A percentile compares a stretch with the other conserved stretches of the same genome.
Conservation (phyloP, 2,329 filamentous ascomycete species). For the Xylariaceae sp. region DNA sequence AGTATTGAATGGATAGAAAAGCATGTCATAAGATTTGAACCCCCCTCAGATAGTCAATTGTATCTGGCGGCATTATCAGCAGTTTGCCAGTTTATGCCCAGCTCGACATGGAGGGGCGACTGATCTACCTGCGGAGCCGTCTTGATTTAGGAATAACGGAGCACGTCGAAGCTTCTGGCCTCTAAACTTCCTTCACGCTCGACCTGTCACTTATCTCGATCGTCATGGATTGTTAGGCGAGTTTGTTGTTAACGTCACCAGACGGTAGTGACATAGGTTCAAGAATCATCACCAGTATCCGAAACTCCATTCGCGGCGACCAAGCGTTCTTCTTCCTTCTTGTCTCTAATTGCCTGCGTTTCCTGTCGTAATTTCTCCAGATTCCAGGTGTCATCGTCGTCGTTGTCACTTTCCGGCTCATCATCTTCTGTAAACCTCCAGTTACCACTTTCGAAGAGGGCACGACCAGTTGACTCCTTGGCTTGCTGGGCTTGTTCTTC, state of each 20-base stretch:
- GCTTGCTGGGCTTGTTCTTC: conserved; percentile 88
- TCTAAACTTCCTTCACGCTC: conserved; percentile 15
- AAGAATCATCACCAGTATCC: conserved; percentile 48
- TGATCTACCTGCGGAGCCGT: conserved; percentile 19
- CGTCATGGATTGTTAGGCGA: not conserved
- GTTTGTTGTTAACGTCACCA: conserved; percentile 19
- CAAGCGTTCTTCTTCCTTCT: conserved; percentile 78
- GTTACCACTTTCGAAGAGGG: conserved; percentile 95
- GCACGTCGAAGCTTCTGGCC: conserved; percentile 3
- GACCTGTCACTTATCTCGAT: conserved; percentile 28
- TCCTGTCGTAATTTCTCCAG: conserved; percentile 81
- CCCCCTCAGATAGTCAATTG: conserved; percentile 18
- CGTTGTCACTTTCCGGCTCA: conserved; percentile 63
- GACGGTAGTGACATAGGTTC: conserved; percentile 7
- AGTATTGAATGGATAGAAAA: too few species aligned
- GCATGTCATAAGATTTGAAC: too few species aligned
- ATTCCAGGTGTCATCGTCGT: conserved; percentile 69
- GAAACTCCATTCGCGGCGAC: conserved; percentile 42
- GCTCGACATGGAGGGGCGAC: conserved; percentile 28
- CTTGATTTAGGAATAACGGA: conserved; percentile 16
- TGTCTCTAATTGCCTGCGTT: conserved; percentile 76
- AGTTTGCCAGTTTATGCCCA: conserved; percentile 26
- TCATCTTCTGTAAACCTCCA: conserved; percentile 75
- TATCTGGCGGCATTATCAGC: conserved; percentile 17
- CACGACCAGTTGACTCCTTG: conserved; percentile 94